Conservation (phyloP, 1,139 yeast species). For the Saccharomyces hybrid region DNA sequence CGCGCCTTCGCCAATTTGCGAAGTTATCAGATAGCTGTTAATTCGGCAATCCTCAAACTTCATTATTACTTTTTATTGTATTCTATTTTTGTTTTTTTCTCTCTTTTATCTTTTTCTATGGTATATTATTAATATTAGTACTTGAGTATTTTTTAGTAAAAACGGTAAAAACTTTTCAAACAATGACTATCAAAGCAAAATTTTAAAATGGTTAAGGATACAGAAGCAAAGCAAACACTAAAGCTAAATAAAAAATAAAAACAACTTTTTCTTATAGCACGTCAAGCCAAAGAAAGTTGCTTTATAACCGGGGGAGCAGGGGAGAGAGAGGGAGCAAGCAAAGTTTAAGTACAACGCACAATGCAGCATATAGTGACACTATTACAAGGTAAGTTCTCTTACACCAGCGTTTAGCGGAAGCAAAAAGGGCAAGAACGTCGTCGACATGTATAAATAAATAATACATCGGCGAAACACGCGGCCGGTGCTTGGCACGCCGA, state of each 20-base stretch:
- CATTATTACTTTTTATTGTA: not conserved
- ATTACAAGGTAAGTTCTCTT: not conserved
- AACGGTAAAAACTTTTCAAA: not conserved
- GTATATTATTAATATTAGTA: not conserved
- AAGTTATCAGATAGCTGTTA: constrained; percentile 24
- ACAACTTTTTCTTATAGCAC: not conserved
- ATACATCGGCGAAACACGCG: not conserved
- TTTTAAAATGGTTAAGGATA: not conserved
- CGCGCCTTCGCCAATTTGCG: constrained; percentile 71
- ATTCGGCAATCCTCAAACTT: constrained; percentile 28
- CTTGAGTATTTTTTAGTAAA: not conserved
- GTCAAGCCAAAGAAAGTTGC: not conserved
- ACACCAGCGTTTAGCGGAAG: not conserved
- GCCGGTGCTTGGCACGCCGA: not conserved
- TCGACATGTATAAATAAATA: not conserved
- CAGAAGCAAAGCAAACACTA: not conserved
- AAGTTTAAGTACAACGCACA: not conserved
- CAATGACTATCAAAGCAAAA: not conserved
- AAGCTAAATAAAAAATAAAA: not conserved
- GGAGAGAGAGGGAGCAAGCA: not conserved
- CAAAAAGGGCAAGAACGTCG: not conserved
- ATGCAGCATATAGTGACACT: not conserved
- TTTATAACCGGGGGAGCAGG: not conserved
- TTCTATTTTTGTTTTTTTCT: not conserved
- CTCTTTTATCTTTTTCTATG: not conserved